Conservation (phyloP, 129 eudicot genomes). For the Tagetes patula region DNA sequence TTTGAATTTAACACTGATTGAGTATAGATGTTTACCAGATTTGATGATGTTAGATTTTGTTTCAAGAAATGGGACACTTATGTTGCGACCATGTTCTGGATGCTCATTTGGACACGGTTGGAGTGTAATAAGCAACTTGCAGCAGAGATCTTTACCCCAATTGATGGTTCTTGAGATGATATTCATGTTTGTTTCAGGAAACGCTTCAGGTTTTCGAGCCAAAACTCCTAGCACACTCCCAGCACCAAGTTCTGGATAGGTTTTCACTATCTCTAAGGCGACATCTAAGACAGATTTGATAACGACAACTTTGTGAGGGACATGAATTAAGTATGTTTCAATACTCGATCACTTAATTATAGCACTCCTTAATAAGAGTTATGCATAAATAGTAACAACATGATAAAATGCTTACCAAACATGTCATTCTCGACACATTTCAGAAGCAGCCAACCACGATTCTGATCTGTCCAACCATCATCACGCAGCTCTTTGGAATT, state of each 20-base stretch:
- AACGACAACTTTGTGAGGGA: background rate
- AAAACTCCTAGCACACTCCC: background rate
- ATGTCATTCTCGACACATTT: conserved; percentile 24
- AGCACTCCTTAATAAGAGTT: no score
- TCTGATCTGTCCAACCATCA: conserved; percentile 22
- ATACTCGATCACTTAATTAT: background rate
- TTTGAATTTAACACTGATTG: background rate
- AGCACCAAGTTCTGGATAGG: background rate
- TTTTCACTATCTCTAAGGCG: conserved; percentile 35
- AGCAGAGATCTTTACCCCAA: background rate
- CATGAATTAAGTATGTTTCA: background rate
- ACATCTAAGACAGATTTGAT: conserved; percentile 27
- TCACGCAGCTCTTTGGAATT: conserved; percentile 9
- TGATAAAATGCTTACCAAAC: conserved; percentile 30
- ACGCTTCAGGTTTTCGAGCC: conserved; percentile 35
- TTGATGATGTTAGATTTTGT: background rate
- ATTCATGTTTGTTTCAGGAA: background rate
- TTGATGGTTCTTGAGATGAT: background rate
- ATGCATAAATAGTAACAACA: background rate
- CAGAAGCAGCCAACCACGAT: conserved; percentile 30
- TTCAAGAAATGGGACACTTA: background rate
- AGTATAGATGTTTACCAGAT: conserved; percentile 16
- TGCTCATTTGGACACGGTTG: background rate
- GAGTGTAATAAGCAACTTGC: conserved; percentile 3
- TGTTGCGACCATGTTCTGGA: conserved; percentile 22